These are phyloP conservation scores for Eucalyptus sp. DNA, from an alignment of 345 rosid genomes.

Conservation along the genomic window DNA sequence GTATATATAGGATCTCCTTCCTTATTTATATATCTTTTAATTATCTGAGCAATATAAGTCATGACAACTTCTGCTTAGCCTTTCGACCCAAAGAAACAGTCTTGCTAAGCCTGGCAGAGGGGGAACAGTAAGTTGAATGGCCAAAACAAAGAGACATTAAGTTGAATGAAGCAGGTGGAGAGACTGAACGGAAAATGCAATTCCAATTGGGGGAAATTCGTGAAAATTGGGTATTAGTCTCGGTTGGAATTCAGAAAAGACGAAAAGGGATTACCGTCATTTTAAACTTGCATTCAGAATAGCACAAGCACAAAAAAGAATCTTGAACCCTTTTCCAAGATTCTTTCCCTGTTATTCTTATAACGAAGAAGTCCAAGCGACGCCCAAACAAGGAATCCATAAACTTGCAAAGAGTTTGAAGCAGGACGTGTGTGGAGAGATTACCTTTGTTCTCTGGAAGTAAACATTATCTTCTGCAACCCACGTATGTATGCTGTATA, in stretches of 20 bases:
- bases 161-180: background rate
- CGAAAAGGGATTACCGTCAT: background rate
- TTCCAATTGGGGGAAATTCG: background rate
- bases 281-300: background rate
- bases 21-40: no score
- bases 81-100: no score
- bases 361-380: background rate
- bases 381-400: background rate
- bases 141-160: background rate
- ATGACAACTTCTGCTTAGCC: fast-evolving
- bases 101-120: background rate
- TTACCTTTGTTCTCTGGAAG: background rate
- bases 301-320: background rate
- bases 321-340: background rate
- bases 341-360: background rate
- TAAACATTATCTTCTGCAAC: background rate
- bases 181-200: background rate
- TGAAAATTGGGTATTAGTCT: background rate
- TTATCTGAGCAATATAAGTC: background rate
- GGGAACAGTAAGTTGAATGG: background rate
- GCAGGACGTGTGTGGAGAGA: background rate
- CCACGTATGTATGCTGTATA: background rate
- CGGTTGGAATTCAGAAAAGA: background rate
- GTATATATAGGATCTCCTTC: background rate
- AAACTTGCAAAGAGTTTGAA: background rate